Percentiles rank a stretch among this genome's conserved stretches.
Evolutionary conservation across 2,329 filamentous ascomycete species (phyloP).

Genomic region (Trichoderma sp.): DNA sequence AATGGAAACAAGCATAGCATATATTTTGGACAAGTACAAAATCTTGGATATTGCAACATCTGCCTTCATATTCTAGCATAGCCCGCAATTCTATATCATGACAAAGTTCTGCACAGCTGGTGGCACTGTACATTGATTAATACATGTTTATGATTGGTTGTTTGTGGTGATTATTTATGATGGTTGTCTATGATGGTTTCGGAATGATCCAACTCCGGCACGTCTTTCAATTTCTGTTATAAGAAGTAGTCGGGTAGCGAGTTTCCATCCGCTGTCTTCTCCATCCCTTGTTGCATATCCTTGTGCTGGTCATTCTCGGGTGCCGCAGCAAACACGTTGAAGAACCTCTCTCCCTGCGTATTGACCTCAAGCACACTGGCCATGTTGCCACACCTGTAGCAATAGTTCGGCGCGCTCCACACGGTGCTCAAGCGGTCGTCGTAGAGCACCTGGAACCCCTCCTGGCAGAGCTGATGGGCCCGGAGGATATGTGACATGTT

Average conservation of each 20-base stretch:
- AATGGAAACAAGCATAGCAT: constrained; percentile 9
- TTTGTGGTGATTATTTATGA: background rate
- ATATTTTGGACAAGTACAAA: constrained; percentile 1
- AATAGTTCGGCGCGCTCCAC: constrained; percentile 97
- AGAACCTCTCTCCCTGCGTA: constrained; percentile 87
- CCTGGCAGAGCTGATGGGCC: constrained; percentile 97
- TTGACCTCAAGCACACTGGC: constrained; percentile 95
- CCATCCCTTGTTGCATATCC: constrained; percentile 72
- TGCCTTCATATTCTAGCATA: constrained; percentile 7
- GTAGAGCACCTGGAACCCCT: constrained; percentile 95
- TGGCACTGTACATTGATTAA: background rate
- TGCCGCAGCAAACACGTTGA: constrained; percentile 96
- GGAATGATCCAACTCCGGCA: background rate
- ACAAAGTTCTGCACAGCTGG: background rate
- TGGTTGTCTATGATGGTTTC: background rate
- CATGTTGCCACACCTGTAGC: constrained; percentile 94
- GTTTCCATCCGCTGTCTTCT: constrained; percentile 63
- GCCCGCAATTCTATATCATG: constrained; percentile 15
- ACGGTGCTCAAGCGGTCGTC: constrained; percentile 93
- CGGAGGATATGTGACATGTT: constrained; percentile 96
- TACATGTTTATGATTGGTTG: constrained; percentile 9
- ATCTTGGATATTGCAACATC: background rate
- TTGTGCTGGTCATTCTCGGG: constrained; percentile 93
- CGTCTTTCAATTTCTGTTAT: constrained; percentile 35
- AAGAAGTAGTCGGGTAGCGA: constrained; percentile 70